A percentile compares a stretch with the other conserved stretches of the same genome.
Evolutionary conservation across 352 stramenopile genomes (phyloP).

Genomic region (Globisporangium rhizosaccharum): DNA sequence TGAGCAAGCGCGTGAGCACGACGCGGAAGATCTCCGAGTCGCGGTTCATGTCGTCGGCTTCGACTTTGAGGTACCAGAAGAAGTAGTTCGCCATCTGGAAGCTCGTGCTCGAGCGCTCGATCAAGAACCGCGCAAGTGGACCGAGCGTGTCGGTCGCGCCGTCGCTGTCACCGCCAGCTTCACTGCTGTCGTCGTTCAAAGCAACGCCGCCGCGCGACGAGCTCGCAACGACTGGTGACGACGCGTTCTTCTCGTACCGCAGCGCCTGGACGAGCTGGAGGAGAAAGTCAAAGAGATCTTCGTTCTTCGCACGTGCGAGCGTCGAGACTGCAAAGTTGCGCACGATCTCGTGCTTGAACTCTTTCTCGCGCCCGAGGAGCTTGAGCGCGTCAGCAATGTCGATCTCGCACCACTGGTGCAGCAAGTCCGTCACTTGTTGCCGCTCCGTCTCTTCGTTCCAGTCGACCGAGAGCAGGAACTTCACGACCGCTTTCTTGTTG

Average conservation of each 20-base stretch:
- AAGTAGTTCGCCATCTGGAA: slow-evolving; percentile 98
- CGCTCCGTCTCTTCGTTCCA: slow-evolving; percentile 98
- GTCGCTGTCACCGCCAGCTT: background rate
- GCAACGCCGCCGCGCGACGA: slow-evolving; percentile 21
- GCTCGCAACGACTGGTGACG: slow-evolving; percentile 17
- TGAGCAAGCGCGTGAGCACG: slow-evolving; percentile 91
- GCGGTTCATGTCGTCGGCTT: slow-evolving; percentile 61
- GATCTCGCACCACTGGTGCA: slow-evolving; percentile 89
- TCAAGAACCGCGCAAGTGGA: slow-evolving; percentile 91
- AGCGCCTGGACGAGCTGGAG: slow-evolving; percentile 98
- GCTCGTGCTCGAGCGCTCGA: slow-evolving; percentile 90
- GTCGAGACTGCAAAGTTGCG: slow-evolving; percentile 96
- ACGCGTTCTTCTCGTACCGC: slow-evolving; percentile 76
- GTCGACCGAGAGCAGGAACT: slow-evolving; percentile 97
- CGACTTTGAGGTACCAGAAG: slow-evolving; percentile 92
- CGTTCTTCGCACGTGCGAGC: slow-evolving; percentile 92
- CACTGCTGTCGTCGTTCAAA: slow-evolving; percentile 14
- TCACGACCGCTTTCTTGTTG: slow-evolving; percentile 94
- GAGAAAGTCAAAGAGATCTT: slow-evolving; percentile 96
- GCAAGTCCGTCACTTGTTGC: slow-evolving; percentile 86
- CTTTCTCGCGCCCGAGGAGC: slow-evolving; percentile 90
- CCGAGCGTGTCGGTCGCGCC: slow-evolving; percentile 38
- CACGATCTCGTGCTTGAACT: slow-evolving; percentile 89
- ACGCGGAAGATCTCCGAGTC: slow-evolving; percentile 75
- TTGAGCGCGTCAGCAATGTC: slow-evolving; percentile 98